Evolutionary conservation across 352 stramenopile species (phyloP).

Genomic region (Elongisporangium prolatum): DNA sequence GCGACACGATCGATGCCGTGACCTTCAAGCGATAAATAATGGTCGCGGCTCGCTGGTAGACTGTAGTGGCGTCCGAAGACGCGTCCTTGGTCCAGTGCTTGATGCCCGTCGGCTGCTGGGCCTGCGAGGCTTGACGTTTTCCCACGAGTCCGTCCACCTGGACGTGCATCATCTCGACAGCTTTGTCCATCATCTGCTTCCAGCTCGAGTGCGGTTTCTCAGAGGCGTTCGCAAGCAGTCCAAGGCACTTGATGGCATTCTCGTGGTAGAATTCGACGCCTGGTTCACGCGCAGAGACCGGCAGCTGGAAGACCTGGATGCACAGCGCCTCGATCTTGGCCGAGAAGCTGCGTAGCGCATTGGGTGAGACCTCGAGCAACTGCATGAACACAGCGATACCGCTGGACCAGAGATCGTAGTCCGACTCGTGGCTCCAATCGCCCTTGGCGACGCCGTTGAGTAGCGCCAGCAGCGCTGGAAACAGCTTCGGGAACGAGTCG

Average conservation of each 20-base stretch:
- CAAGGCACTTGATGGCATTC: slow-evolving; percentile 36
- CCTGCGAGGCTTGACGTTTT: slow-evolving; percentile 29
- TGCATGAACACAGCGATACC: slow-evolving; percentile 38
- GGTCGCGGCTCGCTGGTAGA: slow-evolving; percentile 56
- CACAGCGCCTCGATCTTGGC: slow-evolving; percentile 64
- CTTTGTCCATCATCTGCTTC: slow-evolving; percentile 61
- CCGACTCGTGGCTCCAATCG: slow-evolving; percentile 11
- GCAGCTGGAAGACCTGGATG: slow-evolving; percentile 22
- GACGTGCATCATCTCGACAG: slow-evolving; percentile 52
- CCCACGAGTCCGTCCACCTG: slow-evolving; percentile 62
- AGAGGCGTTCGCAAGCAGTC: slow-evolving; percentile 46
- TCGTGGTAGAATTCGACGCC: slow-evolving; percentile 10
- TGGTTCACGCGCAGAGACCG: slow-evolving; percentile 18
- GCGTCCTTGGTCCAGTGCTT: slow-evolving; percentile 64
- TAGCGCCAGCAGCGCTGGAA: slow-evolving; percentile 42
- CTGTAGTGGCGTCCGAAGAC: slow-evolving; percentile 19
- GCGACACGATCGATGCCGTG: slow-evolving; percentile 32
- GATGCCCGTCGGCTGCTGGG: slow-evolving; percentile 27
- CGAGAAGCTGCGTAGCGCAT: slow-evolving; percentile 44
- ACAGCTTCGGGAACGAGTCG: slow-evolving; percentile 56
- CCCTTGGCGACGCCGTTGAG: slow-evolving; percentile 28
- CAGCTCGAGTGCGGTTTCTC: slow-evolving; percentile 57
- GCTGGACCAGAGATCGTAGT: slow-evolving; percentile 24
- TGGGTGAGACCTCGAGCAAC: slow-evolving; percentile 49
- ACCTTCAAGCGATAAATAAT: slow-evolving; percentile 34